A percentile compares a stretch with the other conserved stretches of the same genome.
phyloP scores from a whole-genome alignment of 768 basidiomycete species.

The Hygrocybe coccinea region DNA sequence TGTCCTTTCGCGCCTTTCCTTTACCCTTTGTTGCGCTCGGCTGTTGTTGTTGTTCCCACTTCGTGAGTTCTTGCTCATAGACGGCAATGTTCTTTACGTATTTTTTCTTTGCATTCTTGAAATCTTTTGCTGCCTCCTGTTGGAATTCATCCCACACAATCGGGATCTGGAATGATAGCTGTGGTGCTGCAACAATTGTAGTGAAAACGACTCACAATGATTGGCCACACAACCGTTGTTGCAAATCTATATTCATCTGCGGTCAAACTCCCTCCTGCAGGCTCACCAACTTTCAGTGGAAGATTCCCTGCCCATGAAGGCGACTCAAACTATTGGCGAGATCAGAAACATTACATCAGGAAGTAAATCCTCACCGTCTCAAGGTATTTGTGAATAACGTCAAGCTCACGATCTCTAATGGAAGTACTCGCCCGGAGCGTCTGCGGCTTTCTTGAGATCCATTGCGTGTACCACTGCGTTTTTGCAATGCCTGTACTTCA shows the following conservation, averaged over 20 bases:
- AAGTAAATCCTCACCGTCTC: conserved; percentile 6
- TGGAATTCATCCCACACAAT: conserved; percentile 21
- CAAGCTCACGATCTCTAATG: conserved; percentile 16
- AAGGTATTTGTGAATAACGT: conserved; percentile 21
- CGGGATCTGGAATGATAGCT: conserved; percentile 13
- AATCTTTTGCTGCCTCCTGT: conserved; percentile 6
- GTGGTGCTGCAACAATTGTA: neutral
- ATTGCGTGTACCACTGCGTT: conserved; percentile 24
- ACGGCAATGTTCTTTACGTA: neutral
- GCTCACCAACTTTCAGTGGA: conserved; percentile 24
- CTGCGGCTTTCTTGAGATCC: conserved; percentile 13
- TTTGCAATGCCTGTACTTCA: conserved; percentile 21
- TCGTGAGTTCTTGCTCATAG: neutral
- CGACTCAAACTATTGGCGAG: conserved; percentile 20
- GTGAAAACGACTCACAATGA: conserved; percentile 16
- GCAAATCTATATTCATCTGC: conserved; percentile 29
- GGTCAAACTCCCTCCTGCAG: conserved; percentile 25
- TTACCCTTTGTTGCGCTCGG: neutral
- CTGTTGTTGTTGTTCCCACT: too few species aligned
- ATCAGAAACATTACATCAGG: neutral
- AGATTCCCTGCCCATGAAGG: conserved; percentile 26
- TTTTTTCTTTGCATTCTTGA: conserved; percentile 2
- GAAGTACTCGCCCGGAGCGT: conserved; percentile 11
- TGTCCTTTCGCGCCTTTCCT: neutral
- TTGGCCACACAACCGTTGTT: conserved; percentile 15